A percentile compares a stretch with the other conserved stretches of the same genome.
These are phyloP conservation scores for Athelia psychrophila DNA, from an alignment of 1,284 basidiomycete species.

Conservation along the genomic window DNA sequence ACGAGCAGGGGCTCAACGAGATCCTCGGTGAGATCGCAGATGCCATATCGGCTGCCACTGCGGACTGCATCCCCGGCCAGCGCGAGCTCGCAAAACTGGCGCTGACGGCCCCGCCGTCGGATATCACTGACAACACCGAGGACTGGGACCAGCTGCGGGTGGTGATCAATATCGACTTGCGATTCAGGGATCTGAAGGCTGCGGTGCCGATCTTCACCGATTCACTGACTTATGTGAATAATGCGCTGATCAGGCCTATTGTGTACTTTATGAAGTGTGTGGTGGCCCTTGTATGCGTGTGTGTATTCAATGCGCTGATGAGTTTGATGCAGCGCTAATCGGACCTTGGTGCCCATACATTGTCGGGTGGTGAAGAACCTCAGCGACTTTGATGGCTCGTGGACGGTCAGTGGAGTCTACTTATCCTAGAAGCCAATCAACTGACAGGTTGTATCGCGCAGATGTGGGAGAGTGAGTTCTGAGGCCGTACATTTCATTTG, in stretches of 20 bases:
- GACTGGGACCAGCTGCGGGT: conserved; percentile 41
- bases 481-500: neutral
- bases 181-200: conserved; percentile 96
- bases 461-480: conserved; percentile 81
- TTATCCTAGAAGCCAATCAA: neutral
- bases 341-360: conserved; percentile 88
- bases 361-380: conserved; percentile 82
- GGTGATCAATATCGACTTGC: conserved; percentile 91
- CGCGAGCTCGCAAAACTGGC: conserved; percentile 86
- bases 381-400: conserved; percentile 82
- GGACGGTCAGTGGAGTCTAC: conserved; percentile 66
- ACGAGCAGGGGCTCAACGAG: conserved; percentile 81
- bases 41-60: conserved; percentile 56
- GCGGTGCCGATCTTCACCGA: conserved; percentile 89
- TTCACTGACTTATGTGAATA: conserved; percentile 90
- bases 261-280: conserved; percentile 97
- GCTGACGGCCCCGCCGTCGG: conserved; percentile 63
- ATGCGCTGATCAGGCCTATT: conserved; percentile 94
- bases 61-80: conserved; percentile 85
- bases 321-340: conserved; percentile 68
- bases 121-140: conserved; percentile 3
- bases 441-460: conserved; percentile 26
- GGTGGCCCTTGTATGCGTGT: neutral
- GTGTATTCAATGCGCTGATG: too few relatives aligned
- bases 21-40: conserved; percentile 90